phyloP scores from a whole-genome alignment of 345 rosid species.

The Arabis hirsuta region DNA sequence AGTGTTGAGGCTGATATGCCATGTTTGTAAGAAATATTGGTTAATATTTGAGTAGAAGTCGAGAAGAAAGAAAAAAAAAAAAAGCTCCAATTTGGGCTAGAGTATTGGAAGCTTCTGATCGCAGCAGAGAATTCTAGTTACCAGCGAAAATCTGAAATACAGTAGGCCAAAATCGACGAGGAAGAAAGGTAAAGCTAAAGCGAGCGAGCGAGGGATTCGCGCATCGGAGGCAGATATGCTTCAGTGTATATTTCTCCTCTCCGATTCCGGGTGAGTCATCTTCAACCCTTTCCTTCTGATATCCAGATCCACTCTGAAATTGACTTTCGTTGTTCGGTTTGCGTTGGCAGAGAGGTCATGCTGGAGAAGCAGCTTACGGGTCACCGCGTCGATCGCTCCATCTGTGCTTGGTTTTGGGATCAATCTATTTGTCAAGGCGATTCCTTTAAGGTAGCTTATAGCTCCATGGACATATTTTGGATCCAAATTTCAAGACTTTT shows the following conservation, averaged over 20 bases:
- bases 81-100: too few relatives aligned
- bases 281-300: background rate
- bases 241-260: slow-evolving; percentile 94
- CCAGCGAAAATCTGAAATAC: background rate
- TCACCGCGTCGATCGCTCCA: slow-evolving; percentile 90
- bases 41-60: too few relatives aligned
- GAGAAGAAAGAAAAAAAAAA: too few relatives aligned
- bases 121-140: background rate
- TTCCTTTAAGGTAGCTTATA: slow-evolving; percentile 63
- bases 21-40: too few relatives aligned
- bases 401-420: slow-evolving; percentile 97
- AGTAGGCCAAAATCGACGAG: background rate
- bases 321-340: slow-evolving; percentile 3
- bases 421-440: slow-evolving; percentile 70
- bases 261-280: slow-evolving; percentile 80
- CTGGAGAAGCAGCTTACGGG: slow-evolving; percentile 98
- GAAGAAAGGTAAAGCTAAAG: background rate
- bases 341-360: slow-evolving; percentile 75
- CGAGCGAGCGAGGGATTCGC: background rate
- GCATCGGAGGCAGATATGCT: slow-evolving; percentile 54
- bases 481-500: background rate
- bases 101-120: background rate
- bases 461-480: background rate
- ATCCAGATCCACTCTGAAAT: slow-evolving; percentile 6
- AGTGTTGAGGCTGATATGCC: too few relatives aligned